These are phyloP conservation scores for Crithidia expoeki DNA, from an alignment of 208 protist species.

Conservation along the genomic window DNA sequence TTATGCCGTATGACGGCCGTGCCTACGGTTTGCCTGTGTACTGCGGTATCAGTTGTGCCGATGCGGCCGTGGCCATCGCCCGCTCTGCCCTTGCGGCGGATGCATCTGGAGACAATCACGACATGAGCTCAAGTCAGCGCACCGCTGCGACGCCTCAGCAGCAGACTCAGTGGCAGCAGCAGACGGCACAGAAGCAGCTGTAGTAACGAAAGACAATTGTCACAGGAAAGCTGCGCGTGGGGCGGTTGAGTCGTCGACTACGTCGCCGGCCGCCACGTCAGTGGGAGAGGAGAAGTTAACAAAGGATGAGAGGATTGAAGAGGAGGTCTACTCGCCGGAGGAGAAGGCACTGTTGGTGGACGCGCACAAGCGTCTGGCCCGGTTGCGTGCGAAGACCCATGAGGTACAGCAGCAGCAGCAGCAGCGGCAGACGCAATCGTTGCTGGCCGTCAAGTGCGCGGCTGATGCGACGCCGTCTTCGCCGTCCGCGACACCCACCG, in stretches of 20 bases:
- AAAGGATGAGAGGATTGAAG: neutral
- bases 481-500: neutral
- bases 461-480: neutral
- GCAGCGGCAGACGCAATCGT: slow-evolving; percentile 3
- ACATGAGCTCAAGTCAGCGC: neutral
- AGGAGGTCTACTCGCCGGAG: slow-evolving; percentile 11
- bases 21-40: slow-evolving; percentile 48
- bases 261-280: no score
- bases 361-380: slow-evolving; percentile 19
- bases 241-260: no score
- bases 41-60: slow-evolving; percentile 10
- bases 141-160: neutral
- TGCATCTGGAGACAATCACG: neutral
- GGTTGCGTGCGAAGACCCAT: slow-evolving; percentile 6
- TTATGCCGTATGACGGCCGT: slow-evolving; percentile 52
- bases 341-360: slow-evolving; percentile 26
- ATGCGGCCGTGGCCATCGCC: slow-evolving; percentile 4
- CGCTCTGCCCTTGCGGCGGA: neutral
- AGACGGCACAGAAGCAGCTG: neutral
- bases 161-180: neutral
- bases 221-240: no score
- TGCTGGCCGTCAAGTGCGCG: neutral
- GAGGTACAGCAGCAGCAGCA: slow-evolving; percentile 14
- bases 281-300: neutral
- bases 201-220: no score